Evolutionary conservation across 225 moss, liverwort and hornwort genomes (phyloP).

Genomic region (Asterella californica): DNA sequence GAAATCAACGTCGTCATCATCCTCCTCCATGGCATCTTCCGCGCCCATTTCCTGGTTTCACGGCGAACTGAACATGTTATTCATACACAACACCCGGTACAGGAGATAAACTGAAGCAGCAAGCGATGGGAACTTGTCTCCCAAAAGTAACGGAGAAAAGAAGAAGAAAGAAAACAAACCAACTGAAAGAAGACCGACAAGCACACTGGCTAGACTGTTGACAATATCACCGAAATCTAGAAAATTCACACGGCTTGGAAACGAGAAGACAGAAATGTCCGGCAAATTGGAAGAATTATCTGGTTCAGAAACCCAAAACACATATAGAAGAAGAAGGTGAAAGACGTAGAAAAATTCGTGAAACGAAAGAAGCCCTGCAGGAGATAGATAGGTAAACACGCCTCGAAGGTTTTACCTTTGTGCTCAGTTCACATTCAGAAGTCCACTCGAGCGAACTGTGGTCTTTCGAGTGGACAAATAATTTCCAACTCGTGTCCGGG

Average conservation of each 20-base stretch:
- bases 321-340: background rate
- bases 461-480: background rate
- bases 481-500: background rate
- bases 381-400: background rate
- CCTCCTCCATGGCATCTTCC: constrained; percentile 38
- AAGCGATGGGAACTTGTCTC: too few relatives aligned
- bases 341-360: background rate
- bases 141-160: background rate
- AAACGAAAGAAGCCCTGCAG: background rate
- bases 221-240: background rate
- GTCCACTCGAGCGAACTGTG: background rate
- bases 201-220: background rate
- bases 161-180: background rate
- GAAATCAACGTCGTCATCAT: constrained; percentile 51
- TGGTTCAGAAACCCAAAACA: background rate
- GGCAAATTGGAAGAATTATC: background rate
- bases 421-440: background rate
- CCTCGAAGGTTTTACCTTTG: background rate
- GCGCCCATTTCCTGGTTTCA: constrained; percentile 17
- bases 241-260: background rate
- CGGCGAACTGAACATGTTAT: background rate
- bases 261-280: background rate
- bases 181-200: too few relatives aligned
- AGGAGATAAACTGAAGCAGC: background rate
- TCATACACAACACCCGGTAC: background rate